Evolutionary conservation across 345 rosid species (phyloP), one percentile per base, ranked within the genome.

Genomic region (Garcia nutans): DNA sequence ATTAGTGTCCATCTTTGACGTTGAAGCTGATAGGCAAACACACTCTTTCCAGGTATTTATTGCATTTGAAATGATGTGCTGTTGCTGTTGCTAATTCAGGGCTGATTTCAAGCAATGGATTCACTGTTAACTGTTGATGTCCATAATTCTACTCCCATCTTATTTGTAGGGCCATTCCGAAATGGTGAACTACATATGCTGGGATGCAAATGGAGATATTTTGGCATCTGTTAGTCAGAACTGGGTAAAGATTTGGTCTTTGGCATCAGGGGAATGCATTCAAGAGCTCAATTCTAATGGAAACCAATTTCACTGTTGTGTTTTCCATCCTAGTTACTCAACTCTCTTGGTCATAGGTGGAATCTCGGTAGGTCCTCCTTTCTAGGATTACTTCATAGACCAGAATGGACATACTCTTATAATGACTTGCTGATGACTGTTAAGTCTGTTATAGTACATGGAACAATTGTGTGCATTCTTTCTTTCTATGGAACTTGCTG

Each of bases 181-280:
- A 65, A 81, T 84, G 84, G 86, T 89, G 50, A 84, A 84, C 78
- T 89, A 82, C 76, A 81, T 89, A 24, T 86, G 87, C 74, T 91
- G 96, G 96, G 88, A 89, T 76, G 81, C 87, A 59, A 79, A 2
- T 68, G 93, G 96, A 77, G 91, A 89, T 73, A 74, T 71, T 71
- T 72, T 91, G 82, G 96, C 96, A 61, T 86, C 96, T 28, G 91
- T 89, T n/a, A 87, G 93, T 74, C 82, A 84, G 72, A 84, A 80
- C 81, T 77, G 77, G 82, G 93, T 91, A 31, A 91, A 88, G 80
- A 59, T 91, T 64, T 91, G 96, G 96, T 89, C 91, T 45, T 33
- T 87, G 68, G 22, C 76, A n/a, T 81, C 89, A 16, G 87, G 90
- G 74, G 87, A 87, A 33, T 89, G 90, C 87, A 82, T 89, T 79